Evolutionary conservation across 2,329 filamentous ascomycete species (phyloP).

Genomic region (Lasiodiplodia hormozganensis): DNA sequence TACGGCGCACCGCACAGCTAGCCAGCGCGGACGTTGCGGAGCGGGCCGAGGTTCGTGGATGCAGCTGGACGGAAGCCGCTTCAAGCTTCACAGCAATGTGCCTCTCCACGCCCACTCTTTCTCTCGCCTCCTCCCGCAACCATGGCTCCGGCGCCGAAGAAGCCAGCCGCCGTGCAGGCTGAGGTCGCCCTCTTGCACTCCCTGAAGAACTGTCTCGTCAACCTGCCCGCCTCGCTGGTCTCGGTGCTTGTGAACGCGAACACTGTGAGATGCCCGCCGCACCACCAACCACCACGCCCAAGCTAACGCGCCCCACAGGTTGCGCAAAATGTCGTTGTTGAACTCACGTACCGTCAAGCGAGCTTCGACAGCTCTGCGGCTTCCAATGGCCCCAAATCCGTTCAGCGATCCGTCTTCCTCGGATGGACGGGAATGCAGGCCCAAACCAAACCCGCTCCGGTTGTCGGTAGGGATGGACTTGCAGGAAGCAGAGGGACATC

Average conservation of each 20-base stretch:
- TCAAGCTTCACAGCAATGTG: slow-evolving; percentile 28
- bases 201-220: slow-evolving; percentile 93
- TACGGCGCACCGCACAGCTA: not conserved
- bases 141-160: slow-evolving; percentile 44
- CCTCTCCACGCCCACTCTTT: slow-evolving; percentile 25
- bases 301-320: slow-evolving; percentile 59
- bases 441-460: slow-evolving; percentile 77
- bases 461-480: slow-evolving; percentile 77
- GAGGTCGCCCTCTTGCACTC: slow-evolving; percentile 82
- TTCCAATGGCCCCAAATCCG: slow-evolving; percentile 48
- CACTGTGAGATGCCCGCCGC: slow-evolving; percentile 66
- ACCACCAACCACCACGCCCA: slow-evolving; percentile 56
- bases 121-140: slow-evolving; percentile 28
- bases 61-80: slow-evolving; percentile 29
- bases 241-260: slow-evolving; percentile 87
- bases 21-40: slow-evolving; percentile 26
- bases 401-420: slow-evolving; percentile 77
- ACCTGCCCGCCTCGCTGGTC: slow-evolving; percentile 84
- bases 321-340: slow-evolving; percentile 94
- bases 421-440: slow-evolving; percentile 99
- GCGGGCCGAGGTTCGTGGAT: slow-evolving; percentile 29
- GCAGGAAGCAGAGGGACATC: slow-evolving; percentile 63
- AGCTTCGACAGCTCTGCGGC: slow-evolving; percentile 49
- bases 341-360: slow-evolving; percentile 77
- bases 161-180: slow-evolving; percentile 63